Evolutionary conservation across 2,329 filamentous ascomycete species (phyloP), one percentile per base, ranked within the genome.

Genomic region (Stachybotrys echinatus): DNA sequence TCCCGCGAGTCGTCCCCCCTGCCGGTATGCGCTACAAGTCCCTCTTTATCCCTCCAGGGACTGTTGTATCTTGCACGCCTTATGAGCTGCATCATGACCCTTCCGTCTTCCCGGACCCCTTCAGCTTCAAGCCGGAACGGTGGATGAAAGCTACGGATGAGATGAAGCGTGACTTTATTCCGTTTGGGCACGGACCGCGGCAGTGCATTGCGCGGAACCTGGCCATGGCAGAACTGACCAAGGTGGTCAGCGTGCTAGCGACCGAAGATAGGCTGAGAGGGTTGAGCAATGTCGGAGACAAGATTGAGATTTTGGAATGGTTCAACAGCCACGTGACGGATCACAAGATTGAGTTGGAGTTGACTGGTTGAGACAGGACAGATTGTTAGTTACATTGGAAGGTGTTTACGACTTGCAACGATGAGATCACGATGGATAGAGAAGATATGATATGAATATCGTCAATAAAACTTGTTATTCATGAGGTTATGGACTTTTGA

Each of bases 181-280:
- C 75, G 1, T 80, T 79, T 52, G 75, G 76, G 2, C 65, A 73
- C 5, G 77, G 76, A 0, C 57, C 62, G 3, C 62, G 77, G 52
- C 66, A 70, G 42, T 80, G 77, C 52, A 77, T 79, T 56, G 76
- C 74, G 20, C 60, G 73, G 48, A 76, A 75, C 50, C 53, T 80
- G 50, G 75, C 74, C 1, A 71, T 61, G 34, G 57, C 61, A 1
- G 75, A 78, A 58, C 55, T 79, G 45, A 43, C 20, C 31, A 37
- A 37, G 31, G 31, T 17, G 12, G 18, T 37, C 31, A 37, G 31
- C 31, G 31, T 37, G 17, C 31, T 37, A 10, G 31, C 17, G 31
- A 37, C 17, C 10, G 31, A 37, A 17, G 31, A 37, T 37, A 37
- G 17, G 31, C 17, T 37, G 17, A n/a, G 22, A 21, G 19, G 43